These are phyloP conservation scores for Talaromyces proteolyticus DNA, from an alignment of 495 filamentous ascomycete species.

Conservation along the genomic window DNA sequence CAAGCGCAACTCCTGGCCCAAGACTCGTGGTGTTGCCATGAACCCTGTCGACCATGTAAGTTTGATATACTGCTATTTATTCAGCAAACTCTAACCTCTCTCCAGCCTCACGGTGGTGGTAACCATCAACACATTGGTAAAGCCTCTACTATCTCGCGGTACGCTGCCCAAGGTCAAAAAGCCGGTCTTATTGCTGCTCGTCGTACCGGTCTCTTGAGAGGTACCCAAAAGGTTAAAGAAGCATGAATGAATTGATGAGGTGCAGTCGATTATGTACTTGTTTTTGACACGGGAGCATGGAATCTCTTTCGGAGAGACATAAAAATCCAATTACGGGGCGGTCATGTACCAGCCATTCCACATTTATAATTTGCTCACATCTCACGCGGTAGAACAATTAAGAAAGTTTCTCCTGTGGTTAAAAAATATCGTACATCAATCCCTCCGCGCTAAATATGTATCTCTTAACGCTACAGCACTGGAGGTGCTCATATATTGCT, in stretches of 20 bases:
- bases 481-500: too few relatives aligned
- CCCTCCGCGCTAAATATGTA: too few relatives aligned
- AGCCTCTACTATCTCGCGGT: conserved; percentile 97
- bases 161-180: conserved; percentile 98
- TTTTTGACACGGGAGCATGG: not conserved
- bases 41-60: conserved; percentile 98
- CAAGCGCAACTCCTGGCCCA: conserved; percentile 99
- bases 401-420: too few relatives aligned
- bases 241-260: conserved; percentile 68
- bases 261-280: not conserved
- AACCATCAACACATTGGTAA: conserved; percentile 99
- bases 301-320: too few relatives aligned
- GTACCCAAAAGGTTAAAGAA: conserved; percentile 99
- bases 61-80: conserved; percentile 2
- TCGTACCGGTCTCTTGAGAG: conserved; percentile 96
- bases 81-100: not conserved
- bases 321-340: too few relatives aligned
- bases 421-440: too few relatives aligned
- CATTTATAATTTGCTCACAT: too few relatives aligned
- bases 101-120: conserved; percentile 97
- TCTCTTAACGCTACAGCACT: too few relatives aligned
- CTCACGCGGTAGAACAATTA: too few relatives aligned
- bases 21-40: conserved; percentile 99
- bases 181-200: conserved; percentile 99
- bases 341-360: too few relatives aligned